Base-by-base conservation (phyloP, 805 yeast species). In the Ogataea neopini region DNA sequence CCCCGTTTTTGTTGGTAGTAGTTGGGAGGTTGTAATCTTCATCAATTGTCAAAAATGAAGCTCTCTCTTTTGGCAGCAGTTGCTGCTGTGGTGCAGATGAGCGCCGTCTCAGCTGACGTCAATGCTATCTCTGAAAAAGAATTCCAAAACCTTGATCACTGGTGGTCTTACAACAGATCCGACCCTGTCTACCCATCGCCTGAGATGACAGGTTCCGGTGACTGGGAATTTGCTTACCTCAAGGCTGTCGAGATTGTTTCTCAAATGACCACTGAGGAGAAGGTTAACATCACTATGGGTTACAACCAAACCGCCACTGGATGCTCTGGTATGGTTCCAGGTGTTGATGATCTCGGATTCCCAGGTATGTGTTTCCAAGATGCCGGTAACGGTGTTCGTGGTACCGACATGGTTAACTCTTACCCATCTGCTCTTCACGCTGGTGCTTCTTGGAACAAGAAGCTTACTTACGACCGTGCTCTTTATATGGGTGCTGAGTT, bases 281-380 rank as follows among this genome's bases (percentile, higher is more conserved):
- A 80, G 54, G 84, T 79, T 22, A 81, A 81, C 58, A 62, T 81
- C 42, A 81, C 86, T 6, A 77, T 84, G 3, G 86, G 86, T 19
- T 41, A 25, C 15, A 2, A 51, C 9, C 19, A 40, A 6, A 20
- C 43, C 10, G 22, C 14, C 7, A 41, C 33, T n/a, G 51, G 57
- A 0, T 48, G 53, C 29, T 43, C 51, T 14, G 79, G 80, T 11
- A 83, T 83, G 15, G 80, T 83, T 79, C 81, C 81, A 1, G 71
- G 79, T 23, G 84, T 84, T 5, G 82, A 81, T 2, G 78, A 84
- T 59, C 71, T 79, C 28, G 86, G 85, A 8, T 51, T 49, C 32
- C 79, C 80, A 3, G 70, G 76, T 8, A 60, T 82, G 11, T 81
- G 86, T 54, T 67, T 80, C 23, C 85, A 81, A 54, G 85, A 81